Conservation (phyloP, 2,329 filamentous ascomycete genomes). For the Pezicula rhizophila region DNA sequence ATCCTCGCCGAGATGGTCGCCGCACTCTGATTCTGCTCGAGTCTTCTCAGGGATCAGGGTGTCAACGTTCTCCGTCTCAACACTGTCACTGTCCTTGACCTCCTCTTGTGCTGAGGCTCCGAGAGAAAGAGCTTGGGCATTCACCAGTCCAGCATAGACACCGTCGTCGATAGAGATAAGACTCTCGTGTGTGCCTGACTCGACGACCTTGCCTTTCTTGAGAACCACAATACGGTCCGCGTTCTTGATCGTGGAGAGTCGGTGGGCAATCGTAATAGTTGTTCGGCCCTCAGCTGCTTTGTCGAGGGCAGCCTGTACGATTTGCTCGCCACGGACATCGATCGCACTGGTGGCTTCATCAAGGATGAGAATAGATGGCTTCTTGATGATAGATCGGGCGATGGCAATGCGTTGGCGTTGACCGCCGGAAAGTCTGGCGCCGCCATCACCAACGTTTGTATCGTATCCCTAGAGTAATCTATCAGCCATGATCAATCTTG, state of each 20-base stretch:
- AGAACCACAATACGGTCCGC: constrained; percentile 76
- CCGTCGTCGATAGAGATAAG: constrained; percentile 54
- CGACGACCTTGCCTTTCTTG: constrained; percentile 62
- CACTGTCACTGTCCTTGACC: too few relatives aligned
- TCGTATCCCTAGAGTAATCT: constrained; percentile 60
- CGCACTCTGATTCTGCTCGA: too few relatives aligned
- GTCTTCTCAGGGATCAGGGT: too few relatives aligned
- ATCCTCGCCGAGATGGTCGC: too few relatives aligned
- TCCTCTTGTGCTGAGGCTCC: too few relatives aligned
- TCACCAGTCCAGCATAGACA: constrained; percentile 64
- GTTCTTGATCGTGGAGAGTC: constrained; percentile 68
- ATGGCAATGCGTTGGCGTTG: constrained; percentile 72
- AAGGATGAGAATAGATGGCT: constrained; percentile 62
- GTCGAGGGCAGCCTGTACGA: constrained; percentile 49
- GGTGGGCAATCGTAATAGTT: constrained; percentile 58
- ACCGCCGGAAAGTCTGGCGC: constrained; percentile 70
- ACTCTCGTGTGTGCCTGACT: constrained; percentile 70
- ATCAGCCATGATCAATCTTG: too few relatives aligned
- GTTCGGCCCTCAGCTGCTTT: constrained; percentile 49
- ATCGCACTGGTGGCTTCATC: constrained; percentile 54
- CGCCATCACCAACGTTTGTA: constrained; percentile 67
- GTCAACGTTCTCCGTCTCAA: too few relatives aligned
- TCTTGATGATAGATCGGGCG: constrained; percentile 64
- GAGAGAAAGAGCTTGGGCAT: constrained; percentile 47
- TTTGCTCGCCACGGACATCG: constrained; percentile 38